Evolutionary conservation across 2,329 filamentous ascomycete genomes (phyloP).

Genomic region (Sarocladium brachiariae): DNA sequence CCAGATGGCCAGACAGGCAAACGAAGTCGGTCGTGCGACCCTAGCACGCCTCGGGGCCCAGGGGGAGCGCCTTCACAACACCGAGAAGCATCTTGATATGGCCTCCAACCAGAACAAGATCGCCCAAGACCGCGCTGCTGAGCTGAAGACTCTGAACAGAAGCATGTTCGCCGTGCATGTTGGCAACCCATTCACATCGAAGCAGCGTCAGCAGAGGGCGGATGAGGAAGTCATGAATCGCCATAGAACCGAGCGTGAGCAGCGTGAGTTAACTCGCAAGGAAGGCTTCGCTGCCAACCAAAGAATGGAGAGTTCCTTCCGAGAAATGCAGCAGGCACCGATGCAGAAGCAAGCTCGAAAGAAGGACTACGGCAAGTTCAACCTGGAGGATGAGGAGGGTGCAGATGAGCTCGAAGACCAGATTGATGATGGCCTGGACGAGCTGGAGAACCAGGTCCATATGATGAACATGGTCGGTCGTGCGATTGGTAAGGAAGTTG

Average conservation of each 20-base stretch:
- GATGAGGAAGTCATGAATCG: constrained; percentile 65
- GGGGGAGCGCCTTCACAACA: constrained; percentile 74
- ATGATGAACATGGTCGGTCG: constrained; percentile 67
- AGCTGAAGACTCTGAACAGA: constrained; percentile 77
- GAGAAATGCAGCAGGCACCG: constrained; percentile 27
- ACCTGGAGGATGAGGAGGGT: constrained; percentile 65
- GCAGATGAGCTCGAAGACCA: constrained; percentile 38
- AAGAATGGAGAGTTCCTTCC: constrained; percentile 46
- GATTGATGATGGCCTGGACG: constrained; percentile 54
- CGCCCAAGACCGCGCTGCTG: constrained; percentile 72
- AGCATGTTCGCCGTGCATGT: constrained; percentile 88
- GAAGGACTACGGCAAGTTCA: constrained; percentile 55
- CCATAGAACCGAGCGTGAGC: constrained; percentile 57
- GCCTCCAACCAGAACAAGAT: constrained; percentile 69
- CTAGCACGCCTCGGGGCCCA: constrained; percentile 69
- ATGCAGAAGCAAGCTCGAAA: constrained; percentile 26
- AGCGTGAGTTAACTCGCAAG: constrained; percentile 54
- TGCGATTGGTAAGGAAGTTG: constrained; percentile 69
- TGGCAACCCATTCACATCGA: constrained; percentile 68
- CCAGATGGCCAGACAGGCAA: constrained; percentile 36
- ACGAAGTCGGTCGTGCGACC: constrained; percentile 58
- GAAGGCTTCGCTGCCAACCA: constrained; percentile 45
- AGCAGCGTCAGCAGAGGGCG: constrained; percentile 53
- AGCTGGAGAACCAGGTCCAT: constrained; percentile 63
- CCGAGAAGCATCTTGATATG: constrained; percentile 75